These are phyloP conservation scores for Carex cristatella DNA, from an alignment of 176 grass and related monocot species.

Conservation along the genomic window DNA sequence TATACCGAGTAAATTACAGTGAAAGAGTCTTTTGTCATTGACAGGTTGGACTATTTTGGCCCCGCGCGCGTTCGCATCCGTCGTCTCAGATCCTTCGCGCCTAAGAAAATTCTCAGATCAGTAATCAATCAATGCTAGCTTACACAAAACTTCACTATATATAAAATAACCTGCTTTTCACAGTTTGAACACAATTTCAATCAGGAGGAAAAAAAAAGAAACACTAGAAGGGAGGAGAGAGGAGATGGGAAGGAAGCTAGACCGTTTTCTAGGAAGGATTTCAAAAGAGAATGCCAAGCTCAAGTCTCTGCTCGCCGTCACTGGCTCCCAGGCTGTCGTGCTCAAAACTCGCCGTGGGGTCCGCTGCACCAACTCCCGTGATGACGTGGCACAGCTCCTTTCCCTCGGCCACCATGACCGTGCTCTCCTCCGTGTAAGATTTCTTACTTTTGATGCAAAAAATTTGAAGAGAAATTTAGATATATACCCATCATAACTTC, in stretches of 20 bases:
- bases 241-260: constrained; percentile 65
- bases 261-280: constrained; percentile 57
- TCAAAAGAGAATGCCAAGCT: constrained; percentile 61
- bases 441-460: not conserved
- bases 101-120: not conserved
- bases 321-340: constrained; percentile 42
- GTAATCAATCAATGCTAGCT: not conserved
- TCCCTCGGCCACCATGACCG: constrained; percentile 54
- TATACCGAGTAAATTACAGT: not conserved
- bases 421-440: constrained; percentile 54
- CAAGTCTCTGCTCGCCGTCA: constrained; percentile 34
- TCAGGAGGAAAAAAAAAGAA: not conserved
- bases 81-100: not conserved
- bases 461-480: too few relatives aligned
- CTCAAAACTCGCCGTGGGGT: constrained; percentile 51
- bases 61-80: constrained; percentile 2
- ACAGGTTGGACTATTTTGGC: not conserved
- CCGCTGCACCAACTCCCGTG: constrained; percentile 51
- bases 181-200: constrained; percentile 29
- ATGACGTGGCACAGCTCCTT: constrained; percentile 80
- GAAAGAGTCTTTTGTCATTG: not conserved
- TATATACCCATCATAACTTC: too few relatives aligned
- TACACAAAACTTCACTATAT: not conserved
- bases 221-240: not conserved
- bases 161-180: not conserved